Percentiles rank a stretch among this genome's conserved stretches.
phyloP scores from a whole-genome alignment of 2,329 filamentous ascomycete genomes.

The Fusarium hainanense region DNA sequence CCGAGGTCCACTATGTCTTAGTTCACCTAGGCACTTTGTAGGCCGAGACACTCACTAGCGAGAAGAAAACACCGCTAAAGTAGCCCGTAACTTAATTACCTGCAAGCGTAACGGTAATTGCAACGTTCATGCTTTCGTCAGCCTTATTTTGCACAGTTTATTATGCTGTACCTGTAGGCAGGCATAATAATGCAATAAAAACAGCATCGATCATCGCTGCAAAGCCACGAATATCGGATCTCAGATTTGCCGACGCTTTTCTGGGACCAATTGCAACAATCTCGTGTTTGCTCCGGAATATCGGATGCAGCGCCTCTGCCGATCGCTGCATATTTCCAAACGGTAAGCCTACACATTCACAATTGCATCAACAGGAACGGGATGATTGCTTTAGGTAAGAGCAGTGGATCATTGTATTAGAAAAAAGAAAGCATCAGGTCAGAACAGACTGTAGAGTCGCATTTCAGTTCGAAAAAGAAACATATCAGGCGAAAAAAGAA shows the following conservation, averaged over 20 bases:
- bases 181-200: neutral
- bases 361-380: conserved; percentile 4
- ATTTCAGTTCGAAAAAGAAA: neutral
- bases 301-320: conserved; percentile 11
- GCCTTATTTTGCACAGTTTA: neutral
- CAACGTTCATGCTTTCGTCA: neutral
- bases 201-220: conserved; percentile 1
- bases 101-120: neutral
- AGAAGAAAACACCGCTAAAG: neutral
- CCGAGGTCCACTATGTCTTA: neutral
- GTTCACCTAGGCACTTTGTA: neutral
- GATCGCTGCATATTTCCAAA: conserved; percentile 7
- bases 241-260: neutral
- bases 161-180: neutral
- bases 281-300: neutral
- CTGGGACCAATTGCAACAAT: neutral
- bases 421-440: neutral
- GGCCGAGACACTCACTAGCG: neutral
- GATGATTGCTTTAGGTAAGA: neutral
- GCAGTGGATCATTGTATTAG: neutral
- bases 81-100: neutral
- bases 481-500: neutral
- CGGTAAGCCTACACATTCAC: neutral
- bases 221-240: neutral
- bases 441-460: neutral